These are phyloP conservation scores for Gentiana dahurica DNA, from an alignment of 257 asterid species.

Conservation along the genomic window DNA sequence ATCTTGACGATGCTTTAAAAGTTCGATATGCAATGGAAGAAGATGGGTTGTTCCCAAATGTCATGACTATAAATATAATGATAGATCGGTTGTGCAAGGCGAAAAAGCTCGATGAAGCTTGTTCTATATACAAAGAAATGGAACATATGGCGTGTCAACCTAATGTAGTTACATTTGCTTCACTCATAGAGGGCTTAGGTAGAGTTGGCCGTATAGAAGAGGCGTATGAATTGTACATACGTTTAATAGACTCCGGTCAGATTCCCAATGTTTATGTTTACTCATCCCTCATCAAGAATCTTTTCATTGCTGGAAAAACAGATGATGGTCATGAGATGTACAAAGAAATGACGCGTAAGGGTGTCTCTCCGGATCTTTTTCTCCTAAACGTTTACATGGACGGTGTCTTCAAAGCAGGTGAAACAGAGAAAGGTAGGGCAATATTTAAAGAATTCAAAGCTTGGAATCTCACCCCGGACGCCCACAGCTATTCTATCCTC, in stretches of 20 bases:
- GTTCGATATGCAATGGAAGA: slow-evolving; percentile 51
- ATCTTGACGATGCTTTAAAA: slow-evolving; percentile 47
- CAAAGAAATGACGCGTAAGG: slow-evolving; percentile 57
- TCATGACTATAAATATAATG: slow-evolving; percentile 67
- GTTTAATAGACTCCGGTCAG: slow-evolving; percentile 43
- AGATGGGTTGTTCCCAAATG: slow-evolving; percentile 48
- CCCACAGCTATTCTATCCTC: slow-evolving; percentile 69
- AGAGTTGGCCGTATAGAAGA: slow-evolving; percentile 70
- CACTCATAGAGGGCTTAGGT: slow-evolving; percentile 78
- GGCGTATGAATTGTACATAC: slow-evolving; percentile 63
- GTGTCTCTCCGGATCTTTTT: slow-evolving; percentile 51
- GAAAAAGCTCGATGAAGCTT: slow-evolving; percentile 61
- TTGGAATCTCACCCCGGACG: slow-evolving; percentile 50
- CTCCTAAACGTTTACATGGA: slow-evolving; percentile 80
- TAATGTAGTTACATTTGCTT: slow-evolving; percentile 55
- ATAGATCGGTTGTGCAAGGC: slow-evolving; percentile 81
- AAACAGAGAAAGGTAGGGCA: slow-evolving; percentile 55
- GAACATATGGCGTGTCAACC: slow-evolving; percentile 53
- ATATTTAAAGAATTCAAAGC: slow-evolving; percentile 60
- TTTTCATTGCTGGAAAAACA: slow-evolving; percentile 52
- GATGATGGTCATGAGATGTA: slow-evolving; percentile 76
- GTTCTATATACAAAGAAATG: slow-evolving; percentile 48
- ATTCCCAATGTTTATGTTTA: slow-evolving; percentile 52
- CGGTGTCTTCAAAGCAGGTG: slow-evolving; percentile 74
- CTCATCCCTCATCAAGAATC: slow-evolving; percentile 68